These are phyloP conservation scores for Wickerhamiella siamensis DNA, from an alignment of 805 yeast species.

Conservation along the genomic window DNA sequence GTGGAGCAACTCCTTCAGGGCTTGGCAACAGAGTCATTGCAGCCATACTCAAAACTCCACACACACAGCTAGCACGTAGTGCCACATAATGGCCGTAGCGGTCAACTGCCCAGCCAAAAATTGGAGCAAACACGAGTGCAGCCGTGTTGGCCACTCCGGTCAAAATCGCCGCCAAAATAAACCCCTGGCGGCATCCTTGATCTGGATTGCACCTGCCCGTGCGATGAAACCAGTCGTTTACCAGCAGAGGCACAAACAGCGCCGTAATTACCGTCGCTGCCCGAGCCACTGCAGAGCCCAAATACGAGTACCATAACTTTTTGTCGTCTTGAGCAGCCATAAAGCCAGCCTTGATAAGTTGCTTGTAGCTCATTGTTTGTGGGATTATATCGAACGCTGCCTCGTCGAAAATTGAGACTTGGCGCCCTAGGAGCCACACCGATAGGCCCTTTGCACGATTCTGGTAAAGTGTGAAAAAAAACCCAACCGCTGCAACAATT, in stretches of 20 bases:
- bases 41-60: slow-evolving; percentile 15
- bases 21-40: slow-evolving; percentile 16
- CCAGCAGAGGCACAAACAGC: slow-evolving; percentile 48
- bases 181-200: slow-evolving; percentile 43
- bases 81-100: slow-evolving; percentile 26
- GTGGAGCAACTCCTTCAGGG: slow-evolving; percentile 27
- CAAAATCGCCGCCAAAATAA: slow-evolving; percentile 48
- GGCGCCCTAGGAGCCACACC: slow-evolving; percentile 20
- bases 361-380: slow-evolving; percentile 24
- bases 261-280: slow-evolving; percentile 45
- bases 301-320: slow-evolving; percentile 39
- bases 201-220: slow-evolving; percentile 34
- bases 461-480: slow-evolving; percentile 35
- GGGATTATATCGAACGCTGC: slow-evolving; percentile 20
- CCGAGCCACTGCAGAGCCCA: slow-evolving; percentile 50
- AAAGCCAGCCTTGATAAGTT: slow-evolving; percentile 35
- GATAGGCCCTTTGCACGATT: slow-evolving; percentile 25
- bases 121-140: slow-evolving; percentile 46
- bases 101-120: slow-evolving; percentile 49
- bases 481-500: slow-evolving; percentile 21
- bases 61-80: slow-evolving; percentile 20
- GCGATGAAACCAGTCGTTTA: slow-evolving; percentile 39
- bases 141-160: slow-evolving; percentile 52
- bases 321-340: slow-evolving; percentile 32
- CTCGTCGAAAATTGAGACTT: slow-evolving; percentile 19